These are phyloP conservation scores for Tylopilus subfusipes DNA, from an alignment of 768 basidiomycete species.

Conservation along the genomic window DNA sequence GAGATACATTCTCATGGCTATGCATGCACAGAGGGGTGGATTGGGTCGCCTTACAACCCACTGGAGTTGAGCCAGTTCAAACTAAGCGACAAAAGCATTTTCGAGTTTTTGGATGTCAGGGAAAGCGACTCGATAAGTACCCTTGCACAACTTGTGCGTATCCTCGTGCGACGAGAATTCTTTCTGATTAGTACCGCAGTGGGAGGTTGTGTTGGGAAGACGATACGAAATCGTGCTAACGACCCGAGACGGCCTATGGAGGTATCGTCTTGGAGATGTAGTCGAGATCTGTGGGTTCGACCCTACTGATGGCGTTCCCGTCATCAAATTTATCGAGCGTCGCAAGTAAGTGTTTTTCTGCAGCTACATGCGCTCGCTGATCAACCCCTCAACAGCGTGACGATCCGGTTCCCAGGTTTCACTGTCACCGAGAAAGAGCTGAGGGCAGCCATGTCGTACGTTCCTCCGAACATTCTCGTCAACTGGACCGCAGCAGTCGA, in stretches of 20 bases:
- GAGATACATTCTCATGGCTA: not conserved
- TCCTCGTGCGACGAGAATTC: not conserved
- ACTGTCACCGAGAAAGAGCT: not conserved
- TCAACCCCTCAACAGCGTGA: not conserved
- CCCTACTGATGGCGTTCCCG: not conserved
- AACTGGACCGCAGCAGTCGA: not conserved
- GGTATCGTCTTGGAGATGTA: not conserved
- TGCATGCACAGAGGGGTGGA: not conserved
- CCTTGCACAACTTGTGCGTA: not conserved
- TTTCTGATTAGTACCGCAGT: not conserved
- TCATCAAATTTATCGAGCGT: not conserved
- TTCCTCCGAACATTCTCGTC: not conserved
- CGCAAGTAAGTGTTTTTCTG: not conserved
- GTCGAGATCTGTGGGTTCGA: not conserved
- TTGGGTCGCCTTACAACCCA: not conserved
- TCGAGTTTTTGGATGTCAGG: not conserved
- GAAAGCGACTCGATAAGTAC: not conserved
- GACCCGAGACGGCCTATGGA: not conserved
- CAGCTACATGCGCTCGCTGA: not conserved
- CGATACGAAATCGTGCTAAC: not conserved
- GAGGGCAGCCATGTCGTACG: not conserved
- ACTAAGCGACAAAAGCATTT: not conserved
- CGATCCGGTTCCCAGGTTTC: not conserved
- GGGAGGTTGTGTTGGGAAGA: not conserved
- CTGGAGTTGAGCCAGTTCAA: not conserved